phyloP scores from a whole-genome alignment of 192 early-diverging fungal genomes.

The Entomortierella parvispora region DNA sequence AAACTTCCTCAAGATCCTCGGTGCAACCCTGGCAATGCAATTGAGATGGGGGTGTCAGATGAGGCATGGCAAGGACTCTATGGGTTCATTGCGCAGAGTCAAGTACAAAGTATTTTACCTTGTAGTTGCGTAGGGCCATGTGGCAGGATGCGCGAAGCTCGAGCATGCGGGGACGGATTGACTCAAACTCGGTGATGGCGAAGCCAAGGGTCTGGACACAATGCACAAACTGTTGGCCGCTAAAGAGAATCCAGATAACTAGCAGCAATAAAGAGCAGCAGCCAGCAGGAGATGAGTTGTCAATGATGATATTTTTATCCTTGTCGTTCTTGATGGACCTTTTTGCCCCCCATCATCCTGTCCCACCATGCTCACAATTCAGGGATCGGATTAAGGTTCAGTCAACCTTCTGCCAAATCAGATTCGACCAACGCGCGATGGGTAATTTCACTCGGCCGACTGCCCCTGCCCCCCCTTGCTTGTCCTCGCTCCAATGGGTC shows the following conservation, averaged over 20 bases:
- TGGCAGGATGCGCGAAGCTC: slow-evolving; percentile 66
- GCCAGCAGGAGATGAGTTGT: neutral
- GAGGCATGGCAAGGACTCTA: slow-evolving; percentile 1
- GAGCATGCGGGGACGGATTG: slow-evolving; percentile 60
- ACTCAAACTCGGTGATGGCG: slow-evolving; percentile 61
- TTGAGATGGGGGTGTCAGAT: slow-evolving; percentile 31
- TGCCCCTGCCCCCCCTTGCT: no score
- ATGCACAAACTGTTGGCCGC: slow-evolving; percentile 66
- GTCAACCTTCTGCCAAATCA: no score
- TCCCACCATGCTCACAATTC: no score
- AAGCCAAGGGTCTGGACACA: slow-evolving; percentile 65
- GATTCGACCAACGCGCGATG: no score
- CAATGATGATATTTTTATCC: neutral
- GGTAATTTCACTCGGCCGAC: no score
- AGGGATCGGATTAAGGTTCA: no score
- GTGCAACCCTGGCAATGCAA: slow-evolving; percentile 44
- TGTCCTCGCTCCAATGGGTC: no score
- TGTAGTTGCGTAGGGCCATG: slow-evolving; percentile 55
- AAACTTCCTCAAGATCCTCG: slow-evolving; percentile 40
- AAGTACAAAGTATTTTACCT: slow-evolving; percentile 42
- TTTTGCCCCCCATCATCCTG: no score
- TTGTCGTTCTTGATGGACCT: neutral
- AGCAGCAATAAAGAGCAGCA: neutral
- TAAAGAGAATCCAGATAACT: slow-evolving; percentile 66
- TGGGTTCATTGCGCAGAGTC: slow-evolving; percentile 30